Percentiles rank a stretch among this genome's conserved stretches.
phyloP scores from a whole-genome alignment of 495 filamentous ascomycete species.

The Sporormia fimetaria region DNA sequence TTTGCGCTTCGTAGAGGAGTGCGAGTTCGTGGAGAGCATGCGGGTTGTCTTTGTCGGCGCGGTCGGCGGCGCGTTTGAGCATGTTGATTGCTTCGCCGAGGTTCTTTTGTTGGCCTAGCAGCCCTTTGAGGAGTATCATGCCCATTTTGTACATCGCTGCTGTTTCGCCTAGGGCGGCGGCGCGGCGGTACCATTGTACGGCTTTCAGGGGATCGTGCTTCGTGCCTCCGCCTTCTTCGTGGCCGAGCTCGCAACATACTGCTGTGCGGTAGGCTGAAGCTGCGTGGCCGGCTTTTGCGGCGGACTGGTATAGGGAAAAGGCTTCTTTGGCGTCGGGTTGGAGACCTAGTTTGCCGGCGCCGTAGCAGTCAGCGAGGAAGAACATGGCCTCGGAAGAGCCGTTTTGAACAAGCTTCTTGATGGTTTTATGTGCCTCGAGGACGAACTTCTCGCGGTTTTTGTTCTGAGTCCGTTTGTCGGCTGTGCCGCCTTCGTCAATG shows the following conservation, averaged over 20 bases:
- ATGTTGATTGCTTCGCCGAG: conserved; percentile 75
- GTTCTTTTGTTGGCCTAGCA: conserved; percentile 82
- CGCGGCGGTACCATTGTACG: conserved; percentile 94
- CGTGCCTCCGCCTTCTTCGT: conserved; percentile 85
- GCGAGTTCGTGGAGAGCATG: conserved; percentile 91
- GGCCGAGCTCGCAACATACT: conserved; percentile 95
- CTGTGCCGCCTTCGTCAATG: conserved; percentile 51
- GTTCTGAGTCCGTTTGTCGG: conserved; percentile 61
- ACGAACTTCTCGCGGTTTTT: conserved; percentile 76
- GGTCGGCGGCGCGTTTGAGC: conserved; percentile 86
- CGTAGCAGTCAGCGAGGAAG: conserved; percentile 82
- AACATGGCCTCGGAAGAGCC: conserved; percentile 81
- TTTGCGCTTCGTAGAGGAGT: conserved; percentile 65
- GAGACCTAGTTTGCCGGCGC: conserved; percentile 57
- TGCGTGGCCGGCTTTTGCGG: conserved; percentile 76
- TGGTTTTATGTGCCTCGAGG: conserved; percentile 73
- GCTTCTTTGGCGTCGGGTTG: conserved; percentile 79
- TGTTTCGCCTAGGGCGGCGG: conserved; percentile 77
- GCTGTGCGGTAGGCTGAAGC: conserved; percentile 87
- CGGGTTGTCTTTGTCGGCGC: conserved; percentile 79
- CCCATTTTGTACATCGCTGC: conserved; percentile 98
- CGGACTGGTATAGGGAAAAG: conserved; percentile 83
- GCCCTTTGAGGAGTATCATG: conserved; percentile 84
- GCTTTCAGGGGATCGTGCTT: conserved; percentile 83
- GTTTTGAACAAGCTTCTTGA: conserved; percentile 67